phyloP scores from a whole-genome alignment of 2,329 filamentous ascomycete species.

The Rutstroemia sp. region DNA sequence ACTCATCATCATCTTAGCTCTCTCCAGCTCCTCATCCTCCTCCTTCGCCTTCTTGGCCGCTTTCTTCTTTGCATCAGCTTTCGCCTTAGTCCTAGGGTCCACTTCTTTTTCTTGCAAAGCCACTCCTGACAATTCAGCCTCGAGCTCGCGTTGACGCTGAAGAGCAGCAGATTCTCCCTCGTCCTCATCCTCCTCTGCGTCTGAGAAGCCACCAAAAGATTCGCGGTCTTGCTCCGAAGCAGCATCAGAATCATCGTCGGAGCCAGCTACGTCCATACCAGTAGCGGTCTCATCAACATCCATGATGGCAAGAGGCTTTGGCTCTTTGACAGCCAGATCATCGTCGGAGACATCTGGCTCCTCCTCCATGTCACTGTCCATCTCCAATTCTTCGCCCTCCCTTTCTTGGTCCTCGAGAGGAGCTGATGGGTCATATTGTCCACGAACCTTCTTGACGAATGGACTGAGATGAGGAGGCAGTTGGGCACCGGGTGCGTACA shows the following conservation, averaged over 20 bases:
- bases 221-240: conserved; percentile 28
- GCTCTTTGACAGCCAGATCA: conserved; percentile 41
- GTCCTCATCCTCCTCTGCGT: conserved; percentile 44
- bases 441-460: conserved; percentile 81
- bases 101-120: conserved; percentile 43
- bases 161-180: conserved; percentile 54
- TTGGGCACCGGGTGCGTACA: conserved; percentile 83
- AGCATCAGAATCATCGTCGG: conserved; percentile 33
- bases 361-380: conserved; percentile 46
- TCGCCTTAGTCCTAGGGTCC: conserved; percentile 52
- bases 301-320: conserved; percentile 25
- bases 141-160: conserved; percentile 80
- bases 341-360: conserved; percentile 33
- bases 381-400: conserved; percentile 73
- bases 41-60: conserved; percentile 62
- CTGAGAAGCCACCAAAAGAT: conserved; percentile 30
- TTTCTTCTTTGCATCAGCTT: conserved; percentile 63
- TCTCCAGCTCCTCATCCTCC: conserved; percentile 81
- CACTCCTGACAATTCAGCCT: conserved; percentile 79
- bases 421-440: conserved; percentile 85
- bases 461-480: conserved; percentile 93
- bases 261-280: conserved; percentile 29
- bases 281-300: conserved; percentile 27
- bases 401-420: conserved; percentile 82
- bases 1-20: conserved; percentile 96